phyloP scores from a whole-genome alignment of 1,284 basidiomycete species.

The Malassezia caprae region DNA sequence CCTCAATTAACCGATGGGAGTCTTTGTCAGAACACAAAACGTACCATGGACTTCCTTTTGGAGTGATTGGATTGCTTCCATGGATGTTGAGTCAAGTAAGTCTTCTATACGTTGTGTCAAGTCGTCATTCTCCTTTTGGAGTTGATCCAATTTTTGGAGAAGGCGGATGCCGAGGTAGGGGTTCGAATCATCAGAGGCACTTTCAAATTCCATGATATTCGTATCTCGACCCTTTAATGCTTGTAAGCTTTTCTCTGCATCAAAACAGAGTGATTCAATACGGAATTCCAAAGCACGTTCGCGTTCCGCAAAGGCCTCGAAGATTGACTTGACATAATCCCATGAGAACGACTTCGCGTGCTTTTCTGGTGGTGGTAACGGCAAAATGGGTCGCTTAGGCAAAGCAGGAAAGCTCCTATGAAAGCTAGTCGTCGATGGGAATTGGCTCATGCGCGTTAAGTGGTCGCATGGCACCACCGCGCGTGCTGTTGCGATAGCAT shows the following conservation, averaged over 20 bases:
- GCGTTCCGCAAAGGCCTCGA: conserved; percentile 7
- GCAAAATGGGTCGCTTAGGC: not conserved
- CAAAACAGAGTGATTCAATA: conserved; percentile 8
- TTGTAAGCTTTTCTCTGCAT: not conserved
- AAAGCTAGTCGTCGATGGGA: not conserved
- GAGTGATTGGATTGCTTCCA: not conserved
- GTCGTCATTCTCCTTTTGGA: conserved; percentile 14
- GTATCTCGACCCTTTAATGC: not conserved
- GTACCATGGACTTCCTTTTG: conserved; percentile 8
- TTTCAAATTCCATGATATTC: not conserved
- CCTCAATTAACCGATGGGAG: conserved; percentile 10
- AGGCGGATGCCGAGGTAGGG: conserved; percentile 10
- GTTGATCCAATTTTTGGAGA: conserved; percentile 11
- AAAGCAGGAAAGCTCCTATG: not conserved
- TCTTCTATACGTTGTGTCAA: not conserved
- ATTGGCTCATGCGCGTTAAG: not conserved
- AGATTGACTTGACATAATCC: not conserved
- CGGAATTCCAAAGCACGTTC: conserved; percentile 9
- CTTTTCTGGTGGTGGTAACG: not conserved
- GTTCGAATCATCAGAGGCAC: not conserved
- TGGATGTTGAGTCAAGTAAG: not conserved
- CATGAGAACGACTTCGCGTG: not conserved
- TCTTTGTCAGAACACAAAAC: conserved; percentile 8
- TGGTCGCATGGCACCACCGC: not conserved
- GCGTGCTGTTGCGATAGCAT: not conserved